Evolutionary conservation across 1,139 yeast species (phyloP).

Genomic region (Sugiyamaella castrensis): DNA sequence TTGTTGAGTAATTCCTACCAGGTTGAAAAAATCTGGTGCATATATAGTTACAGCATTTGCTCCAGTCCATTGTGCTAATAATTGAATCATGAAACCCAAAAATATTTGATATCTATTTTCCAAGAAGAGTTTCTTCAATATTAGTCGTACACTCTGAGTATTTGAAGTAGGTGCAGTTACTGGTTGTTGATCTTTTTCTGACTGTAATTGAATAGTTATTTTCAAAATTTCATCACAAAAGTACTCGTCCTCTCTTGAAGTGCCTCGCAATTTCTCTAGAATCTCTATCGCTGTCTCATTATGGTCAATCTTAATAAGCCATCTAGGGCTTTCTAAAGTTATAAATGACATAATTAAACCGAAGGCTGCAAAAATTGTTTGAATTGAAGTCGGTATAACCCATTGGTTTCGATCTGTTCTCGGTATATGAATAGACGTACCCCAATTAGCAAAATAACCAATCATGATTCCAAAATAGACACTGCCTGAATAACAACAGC

Average conservation of each 20-base stretch:
- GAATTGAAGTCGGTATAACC: constrained; percentile 40
- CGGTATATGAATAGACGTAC: constrained; percentile 40
- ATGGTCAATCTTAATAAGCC: constrained; percentile 41
- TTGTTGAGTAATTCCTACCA: constrained; percentile 45
- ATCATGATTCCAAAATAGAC: constrained; percentile 55
- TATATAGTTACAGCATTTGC: constrained; percentile 62
- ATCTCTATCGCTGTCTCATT: constrained; percentile 41
- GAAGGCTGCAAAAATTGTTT: constrained; percentile 45
- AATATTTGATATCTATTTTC: constrained; percentile 34
- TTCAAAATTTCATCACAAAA: constrained; percentile 52
- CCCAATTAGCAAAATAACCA: constrained; percentile 50
- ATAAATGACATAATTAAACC: constrained; percentile 43
- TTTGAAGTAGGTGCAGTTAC: neutral
- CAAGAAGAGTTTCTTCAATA: constrained; percentile 34
- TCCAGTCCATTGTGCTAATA: constrained; percentile 62
- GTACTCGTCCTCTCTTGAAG: constrained; percentile 51
- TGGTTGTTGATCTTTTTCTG: neutral
- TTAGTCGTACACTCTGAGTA: neutral
- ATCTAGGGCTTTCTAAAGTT: constrained; percentile 50
- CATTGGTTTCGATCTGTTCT: constrained; percentile 31
- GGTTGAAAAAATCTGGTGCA: constrained; percentile 48
- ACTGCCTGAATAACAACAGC: constrained; percentile 53
- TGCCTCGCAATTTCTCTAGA: constrained; percentile 47
- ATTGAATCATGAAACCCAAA: constrained; percentile 38
- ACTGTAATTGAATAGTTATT: constrained; percentile 30